Evolutionary conservation across 2,329 filamentous ascomycete species (phyloP), one percentile per base, ranked within the genome.

Genomic region (Emericellopsis atlantica): DNA sequence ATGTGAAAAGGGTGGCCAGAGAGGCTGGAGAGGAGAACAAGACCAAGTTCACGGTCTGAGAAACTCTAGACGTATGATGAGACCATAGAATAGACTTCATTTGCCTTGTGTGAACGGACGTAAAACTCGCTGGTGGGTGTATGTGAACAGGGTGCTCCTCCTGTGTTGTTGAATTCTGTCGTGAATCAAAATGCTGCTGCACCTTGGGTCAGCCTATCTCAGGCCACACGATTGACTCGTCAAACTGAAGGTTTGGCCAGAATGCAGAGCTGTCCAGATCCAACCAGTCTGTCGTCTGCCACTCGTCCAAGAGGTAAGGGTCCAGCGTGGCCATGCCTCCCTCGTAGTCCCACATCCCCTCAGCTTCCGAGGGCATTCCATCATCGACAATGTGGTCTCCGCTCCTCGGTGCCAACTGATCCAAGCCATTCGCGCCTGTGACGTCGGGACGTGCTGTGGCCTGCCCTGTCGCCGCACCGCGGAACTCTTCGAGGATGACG

Each of bases 1-100:
- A 55, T 32, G 54, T 60, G 5, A 57, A 55, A 49, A 47, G 51
- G 16, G 49, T 55, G 37, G 61, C 58, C 9, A 44, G 39, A 39
- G 59, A 60, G 26, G 48, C 53, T 6, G 61, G 49, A 0, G 53
- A 54, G 31, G 57, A 58, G 47, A 62, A 62, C 49, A 50, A 58
- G 46, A 49, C 47, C 16, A 61, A 59, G 44, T 62, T 62, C 42
- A 36, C 34, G 22, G 18, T 15, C 2, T 36, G 14, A 36, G 15
- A 36, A n/a, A n/a, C n/a, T 18, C 11, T 36, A 35, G 6, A 8
- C 12, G 12, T 34, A 32, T 32, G 11, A 12, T 32, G 4, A 15
- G 12, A 32, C 11, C 11, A 32, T 32, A 15, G 6, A 32, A 32
- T 12, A 32, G 11, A 12, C 4, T 12, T 6, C 4, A 3, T 32